Evolutionary conservation across 345 rosid species (phyloP).

Genomic region (Bruguiera sexangula): DNA sequence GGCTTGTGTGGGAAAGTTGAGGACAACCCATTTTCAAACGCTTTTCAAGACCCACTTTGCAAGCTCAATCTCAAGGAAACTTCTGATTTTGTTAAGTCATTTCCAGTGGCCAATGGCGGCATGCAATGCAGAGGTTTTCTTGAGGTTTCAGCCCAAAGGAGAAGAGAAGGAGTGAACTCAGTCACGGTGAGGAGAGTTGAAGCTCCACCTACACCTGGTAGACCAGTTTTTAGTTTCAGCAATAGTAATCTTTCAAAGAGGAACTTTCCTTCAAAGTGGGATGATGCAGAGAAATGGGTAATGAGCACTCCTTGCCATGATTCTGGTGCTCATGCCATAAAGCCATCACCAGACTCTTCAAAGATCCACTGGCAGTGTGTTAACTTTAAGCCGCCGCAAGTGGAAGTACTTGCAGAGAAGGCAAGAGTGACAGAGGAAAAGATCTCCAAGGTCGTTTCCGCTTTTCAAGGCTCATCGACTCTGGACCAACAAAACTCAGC

Average conservation of each 20-base stretch:
- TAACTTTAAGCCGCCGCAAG: conserved; percentile 37
- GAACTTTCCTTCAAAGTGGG: conserved; percentile 93
- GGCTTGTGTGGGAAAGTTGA: conserved; percentile 34
- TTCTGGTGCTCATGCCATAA: conserved; percentile 64
- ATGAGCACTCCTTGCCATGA: conserved; percentile 50
- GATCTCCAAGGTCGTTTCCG: conserved; percentile 33
- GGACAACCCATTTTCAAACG: conserved; percentile 55
- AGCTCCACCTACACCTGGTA: conserved; percentile 75
- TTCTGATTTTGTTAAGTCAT: conserved; percentile 63
- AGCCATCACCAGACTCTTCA: conserved; percentile 29
- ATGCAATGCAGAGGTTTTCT: conserved; percentile 35
- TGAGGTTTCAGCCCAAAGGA: conserved; percentile 45
- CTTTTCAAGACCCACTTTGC: conserved; percentile 58
- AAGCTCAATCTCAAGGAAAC: conserved; percentile 71
- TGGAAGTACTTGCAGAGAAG: conserved; percentile 58
- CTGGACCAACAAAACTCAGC: conserved; percentile 34
- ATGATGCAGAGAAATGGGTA: conserved; percentile 91
- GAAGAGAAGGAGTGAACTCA: conserved; percentile 52
- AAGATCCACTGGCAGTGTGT: conserved; percentile 37
- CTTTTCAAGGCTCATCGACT: conserved; percentile 31
- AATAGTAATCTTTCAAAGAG: conserved; percentile 48
- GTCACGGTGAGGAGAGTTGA: conserved; percentile 47
- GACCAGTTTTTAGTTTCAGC: conserved; percentile 75
- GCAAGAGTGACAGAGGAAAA: conserved; percentile 56
- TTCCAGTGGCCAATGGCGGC: conserved; percentile 39